Percentiles rank a stretch among this genome's conserved stretches.
These are phyloP conservation scores for Xylaria sp. DNA, from an alignment of 2,329 filamentous ascomycete genomes.

Conservation along the genomic window DNA sequence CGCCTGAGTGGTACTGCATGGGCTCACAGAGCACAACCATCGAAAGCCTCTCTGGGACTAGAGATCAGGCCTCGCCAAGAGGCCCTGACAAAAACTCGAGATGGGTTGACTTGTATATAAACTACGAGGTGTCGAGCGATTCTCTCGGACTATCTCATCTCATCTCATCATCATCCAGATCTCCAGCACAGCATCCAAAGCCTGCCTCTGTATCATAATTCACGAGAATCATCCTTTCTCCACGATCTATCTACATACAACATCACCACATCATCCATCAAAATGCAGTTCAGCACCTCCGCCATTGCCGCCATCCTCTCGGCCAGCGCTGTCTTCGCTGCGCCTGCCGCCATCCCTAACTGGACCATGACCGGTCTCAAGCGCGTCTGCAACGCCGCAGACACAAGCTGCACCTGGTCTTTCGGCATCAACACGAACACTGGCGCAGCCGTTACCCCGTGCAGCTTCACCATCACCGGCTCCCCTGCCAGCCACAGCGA, in stretches of 20 bases:
- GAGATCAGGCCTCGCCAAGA: not conserved
- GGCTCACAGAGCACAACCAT: conserved; percentile 5
- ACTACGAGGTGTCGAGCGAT: conserved; percentile 1
- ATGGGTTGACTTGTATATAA: conserved; percentile 34
- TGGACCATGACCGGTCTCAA: conserved; percentile 56
- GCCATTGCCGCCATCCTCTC: conserved; percentile 46
- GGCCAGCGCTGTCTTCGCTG: conserved; percentile 44
- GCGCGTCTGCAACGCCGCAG: conserved; percentile 53
- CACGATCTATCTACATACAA: conserved; percentile 16
- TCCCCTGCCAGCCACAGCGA: conserved; percentile 54
- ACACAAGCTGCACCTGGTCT: conserved; percentile 56
- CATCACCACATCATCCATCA: conserved; percentile 30
- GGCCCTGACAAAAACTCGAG: conserved; percentile 8
- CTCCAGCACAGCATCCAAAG: conserved; percentile 6
- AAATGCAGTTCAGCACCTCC: conserved; percentile 53
- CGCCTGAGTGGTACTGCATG: conserved; percentile 23
- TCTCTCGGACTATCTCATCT: not conserved
- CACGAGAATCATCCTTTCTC: not conserved
- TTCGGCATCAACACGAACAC: conserved; percentile 55
- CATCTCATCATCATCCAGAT: conserved; percentile 32
- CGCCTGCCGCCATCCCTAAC: conserved; percentile 48
- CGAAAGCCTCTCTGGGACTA: not conserved
- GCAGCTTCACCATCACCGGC: conserved; percentile 54
- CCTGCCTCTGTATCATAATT: conserved; percentile 5
- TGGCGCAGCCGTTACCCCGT: conserved; percentile 49